A percentile compares a stretch with the other conserved stretches of the same genome.
Conservation (phyloP, 2,329 filamentous ascomycete species). For the Akanthomyces uredinophilus region DNA sequence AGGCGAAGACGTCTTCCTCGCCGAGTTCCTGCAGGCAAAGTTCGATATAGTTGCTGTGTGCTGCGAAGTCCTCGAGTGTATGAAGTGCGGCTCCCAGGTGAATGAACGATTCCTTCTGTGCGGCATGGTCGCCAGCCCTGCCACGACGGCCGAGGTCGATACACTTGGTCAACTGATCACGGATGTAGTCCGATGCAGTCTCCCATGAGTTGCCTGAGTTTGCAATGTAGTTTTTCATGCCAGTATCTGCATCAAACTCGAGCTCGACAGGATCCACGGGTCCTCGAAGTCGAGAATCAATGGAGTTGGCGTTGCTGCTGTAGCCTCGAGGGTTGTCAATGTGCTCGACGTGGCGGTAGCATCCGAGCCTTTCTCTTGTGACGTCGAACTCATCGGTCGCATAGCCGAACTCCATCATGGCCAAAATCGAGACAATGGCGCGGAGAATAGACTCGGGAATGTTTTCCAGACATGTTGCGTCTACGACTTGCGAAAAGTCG, state of each 20-base stretch:
- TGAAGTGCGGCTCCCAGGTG: constrained; percentile 67
- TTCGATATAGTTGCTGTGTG: constrained; percentile 74
- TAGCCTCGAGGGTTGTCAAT: constrained; percentile 74
- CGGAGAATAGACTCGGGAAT: constrained; percentile 25
- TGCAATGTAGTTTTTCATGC: constrained; percentile 96
- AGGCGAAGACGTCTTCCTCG: constrained; percentile 59
- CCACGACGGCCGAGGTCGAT: constrained; percentile 67
- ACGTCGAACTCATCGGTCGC: constrained; percentile 77
- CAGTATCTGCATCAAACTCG: constrained; percentile 63
- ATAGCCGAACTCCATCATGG: constrained; percentile 46
- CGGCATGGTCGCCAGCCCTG: constrained; percentile 51
- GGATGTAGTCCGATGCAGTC: constrained; percentile 76
- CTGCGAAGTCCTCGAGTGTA: constrained; percentile 60
- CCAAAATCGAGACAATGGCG: constrained; percentile 27
- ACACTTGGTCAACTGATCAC: constrained; percentile 61
- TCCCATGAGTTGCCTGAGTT: constrained; percentile 72
- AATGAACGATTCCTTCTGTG: constrained; percentile 62
- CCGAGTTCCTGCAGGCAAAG: constrained; percentile 66
- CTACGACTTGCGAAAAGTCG: constrained; percentile 74
- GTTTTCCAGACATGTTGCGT: constrained; percentile 44
- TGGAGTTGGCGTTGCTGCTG: constrained; percentile 67
- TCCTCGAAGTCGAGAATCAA: constrained; percentile 69
- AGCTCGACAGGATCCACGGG: constrained; percentile 69
- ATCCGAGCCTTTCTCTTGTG: constrained; percentile 68
- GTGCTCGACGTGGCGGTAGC: constrained; percentile 68